Conservation (phyloP, 2,329 filamentous ascomycete genomes). For the Claviceps africana region DNA sequence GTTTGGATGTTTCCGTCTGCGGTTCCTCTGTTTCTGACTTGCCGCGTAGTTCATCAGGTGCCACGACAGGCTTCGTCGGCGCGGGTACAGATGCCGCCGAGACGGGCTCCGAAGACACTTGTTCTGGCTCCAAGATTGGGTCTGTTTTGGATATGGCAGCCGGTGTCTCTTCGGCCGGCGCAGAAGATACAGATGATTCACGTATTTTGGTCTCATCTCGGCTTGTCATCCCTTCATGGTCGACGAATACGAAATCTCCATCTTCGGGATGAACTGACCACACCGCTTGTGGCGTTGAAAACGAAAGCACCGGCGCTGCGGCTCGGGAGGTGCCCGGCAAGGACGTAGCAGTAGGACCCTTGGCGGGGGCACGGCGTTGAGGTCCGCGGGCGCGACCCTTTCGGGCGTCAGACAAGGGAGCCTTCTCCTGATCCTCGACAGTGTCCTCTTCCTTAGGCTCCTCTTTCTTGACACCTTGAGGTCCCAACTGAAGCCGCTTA, state of each 20-base stretch:
- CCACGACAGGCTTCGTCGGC: not conserved
- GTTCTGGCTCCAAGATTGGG: not conserved
- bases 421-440: slow-evolving; percentile 50
- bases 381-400: slow-evolving; percentile 86
- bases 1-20: not conserved
- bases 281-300: slow-evolving; percentile 32
- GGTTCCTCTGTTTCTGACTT: not conserved
- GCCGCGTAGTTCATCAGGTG: not conserved
- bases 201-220: slow-evolving; percentile 5
- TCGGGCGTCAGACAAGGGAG: slow-evolving; percentile 72
- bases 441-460: slow-evolving; percentile 45
- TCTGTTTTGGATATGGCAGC: slow-evolving; percentile 1
- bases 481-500: slow-evolving; percentile 73
- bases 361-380: slow-evolving; percentile 54
- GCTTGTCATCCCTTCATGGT: slow-evolving; percentile 7
- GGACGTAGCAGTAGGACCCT: slow-evolving; percentile 26
- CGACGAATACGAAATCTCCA: slow-evolving; percentile 23
- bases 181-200: not conserved
- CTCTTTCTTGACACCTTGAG: slow-evolving; percentile 64
- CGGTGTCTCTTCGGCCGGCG: not conserved
- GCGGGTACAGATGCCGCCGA: not conserved
- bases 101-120: not conserved
- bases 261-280: slow-evolving; percentile 40
- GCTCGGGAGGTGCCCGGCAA: slow-evolving; percentile 13
- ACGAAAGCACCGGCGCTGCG: slow-evolving; percentile 24